Evolutionary conservation across 768 basidiomycete genomes (phyloP), one percentile per base, ranked within the genome.

Genomic region (Pisolithus sp.): DNA sequence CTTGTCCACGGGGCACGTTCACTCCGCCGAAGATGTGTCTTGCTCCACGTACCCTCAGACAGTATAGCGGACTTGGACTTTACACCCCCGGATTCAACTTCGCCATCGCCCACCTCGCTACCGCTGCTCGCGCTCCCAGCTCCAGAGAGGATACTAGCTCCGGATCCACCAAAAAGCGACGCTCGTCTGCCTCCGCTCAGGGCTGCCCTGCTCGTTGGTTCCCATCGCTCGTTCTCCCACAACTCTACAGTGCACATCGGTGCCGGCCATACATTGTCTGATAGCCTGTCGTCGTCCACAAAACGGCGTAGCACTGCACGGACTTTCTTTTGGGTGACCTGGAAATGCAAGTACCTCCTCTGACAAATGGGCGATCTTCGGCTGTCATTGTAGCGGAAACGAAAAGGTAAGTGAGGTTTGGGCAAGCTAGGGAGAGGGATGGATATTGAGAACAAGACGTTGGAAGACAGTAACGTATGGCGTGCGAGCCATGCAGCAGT

Each of bases 161-260:
- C 53, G 2, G 15, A 23, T 31, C 21, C 53, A 56, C 23, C 55
- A 49, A 1, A 56, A 55, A 7, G 42, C 43, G 1, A 54, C 41
- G 26, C 52, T 31, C 15, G 31, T 34, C 2, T 53, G 49, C 23
- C 38, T 23, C 0, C 58, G 51, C 44, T 37, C 56, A 7, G 53
- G 48, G 7, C 48, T 49, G 48, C 51, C 54, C 30, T 9, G 0
- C 41, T 7, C 2, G 34, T 48, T 30, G 55, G 52, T 30, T 67
- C 62, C 69, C 77, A 83, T 17, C 89, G 74, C 62, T 91, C 86
- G 66, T 90, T 92, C 72, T 92, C 89, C 73, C 80, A 91, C 21
- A 91, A 62, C 64, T 88, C 85, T 15, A 91, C 86, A 31, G 82
- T 77, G 6, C 79, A 65, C 68, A 83, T 74, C 61, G 85, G 79